Base-by-base conservation (phyloP, 495 filamentous ascomycete species). In the Xylaria bambusicola region DNA sequence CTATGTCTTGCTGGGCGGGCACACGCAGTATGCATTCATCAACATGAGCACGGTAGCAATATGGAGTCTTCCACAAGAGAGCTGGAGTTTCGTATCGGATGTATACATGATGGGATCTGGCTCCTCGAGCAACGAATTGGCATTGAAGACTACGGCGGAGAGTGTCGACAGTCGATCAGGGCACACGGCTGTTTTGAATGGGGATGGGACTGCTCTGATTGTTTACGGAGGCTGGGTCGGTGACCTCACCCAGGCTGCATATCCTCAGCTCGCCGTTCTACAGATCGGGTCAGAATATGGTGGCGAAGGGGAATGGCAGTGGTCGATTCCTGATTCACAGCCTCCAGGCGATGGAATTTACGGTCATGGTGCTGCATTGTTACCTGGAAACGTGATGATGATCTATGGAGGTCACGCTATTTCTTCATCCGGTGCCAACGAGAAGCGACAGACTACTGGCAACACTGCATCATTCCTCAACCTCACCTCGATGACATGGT, bases 191-290 rank as follows among this genome's bases (percentile, higher is more conserved):
- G 82, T 95, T 6, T 73, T 96, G 6, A 89, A 85, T 2, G 78
- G 84, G 38, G 92, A 96, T 71, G 91, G 92, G 2, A 84, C 71
- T 29, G 83, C 80, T 48, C 73, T 97, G 10, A 76, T 95, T 45
- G 76, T 98, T 3, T 82, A 90, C 64, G 93, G 93, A 13, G 93
- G 93, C 8, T 98, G 93, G 93, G 90, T 96, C 12, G 93, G 93
- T 13, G 86, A 95, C 72, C 76, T 84, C 0, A 81, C 73, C 18
- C 84, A 85, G 29, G 80, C 92, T 15, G 93, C 93, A 1, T 73
- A 84, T 33, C 93, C 93, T 13, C 91, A 93, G 66, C 75, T 98
- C 12, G 90, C 84, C 1, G 74, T 96, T 18, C 73, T 97, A 17
- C 76, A 88, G 31, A 71, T 97, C 23, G 88, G 88, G 8, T 79